Evolutionary conservation across 257 asterid species (phyloP), one percentile per base, ranked within the genome.

Genomic region (Euphrasia confusa): DNA sequence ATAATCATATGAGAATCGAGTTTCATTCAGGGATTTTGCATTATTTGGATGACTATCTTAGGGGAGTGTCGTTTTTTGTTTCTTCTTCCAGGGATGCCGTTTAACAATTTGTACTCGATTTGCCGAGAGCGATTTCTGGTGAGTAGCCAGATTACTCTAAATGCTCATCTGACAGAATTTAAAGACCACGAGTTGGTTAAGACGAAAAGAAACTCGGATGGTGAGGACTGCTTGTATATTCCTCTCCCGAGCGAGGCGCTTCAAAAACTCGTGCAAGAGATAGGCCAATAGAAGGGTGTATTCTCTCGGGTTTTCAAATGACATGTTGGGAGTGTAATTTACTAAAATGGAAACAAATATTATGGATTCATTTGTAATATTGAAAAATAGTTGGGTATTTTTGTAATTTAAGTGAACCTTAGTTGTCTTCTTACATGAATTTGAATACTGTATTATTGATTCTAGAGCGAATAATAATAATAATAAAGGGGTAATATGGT

Each of bases 101-200:
- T 74, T 58, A 85, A 84, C 75, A 83, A 64, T 60, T 47, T 93
- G 67, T 89, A 93, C 79, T 67, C 89, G 1, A 70, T 77, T 10
- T 92, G 96, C 70, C 83, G 94, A n/a, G 97, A 87, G 68, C 84
- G 87, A 4, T 92, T 89, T 72, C 70, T 92, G 32, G 97, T 87
- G 80, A 87, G 99, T 65, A 87, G 90, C 79, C 97, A 86, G 73
- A 74, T 87, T 55, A 89, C 96, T 50, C 79, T 89, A 66, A 93
- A 87, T 76, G 84, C 99, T 55, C 99, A 93, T 77, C 65, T 87
- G 69, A 89, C 95, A 57, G 99, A 93, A 71, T 93, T 89, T 56
- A 93, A 93, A 56, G 99, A 93, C 78, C 97, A 89, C 44, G 99
- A 93, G 67, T 70, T 93, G 79, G 87, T 86, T 52, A 93, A 93